These are phyloP conservation scores for Tuber magnatum DNA, from an alignment of 495 filamentous ascomycete genomes.

Conservation along the genomic window DNA sequence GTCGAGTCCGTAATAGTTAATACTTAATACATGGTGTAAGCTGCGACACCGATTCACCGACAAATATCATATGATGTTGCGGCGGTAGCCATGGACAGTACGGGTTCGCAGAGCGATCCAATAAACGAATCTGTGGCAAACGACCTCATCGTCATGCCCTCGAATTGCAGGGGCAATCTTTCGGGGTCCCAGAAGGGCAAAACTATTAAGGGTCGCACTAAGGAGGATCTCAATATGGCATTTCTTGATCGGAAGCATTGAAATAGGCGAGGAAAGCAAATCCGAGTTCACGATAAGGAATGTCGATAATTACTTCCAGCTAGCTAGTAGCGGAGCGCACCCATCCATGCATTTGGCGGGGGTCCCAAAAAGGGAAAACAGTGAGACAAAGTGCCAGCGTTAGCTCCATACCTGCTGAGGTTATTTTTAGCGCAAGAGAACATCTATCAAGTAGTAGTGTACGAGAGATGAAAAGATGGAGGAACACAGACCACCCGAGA, in stretches of 20 bases:
- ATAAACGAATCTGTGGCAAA: slow-evolving; percentile 41
- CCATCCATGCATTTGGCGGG: slow-evolving; percentile 47
- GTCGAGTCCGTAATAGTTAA: slow-evolving; percentile 19
- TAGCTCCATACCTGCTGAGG: slow-evolving; percentile 48
- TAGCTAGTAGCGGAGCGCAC: slow-evolving; percentile 47
- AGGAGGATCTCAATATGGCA: slow-evolving; percentile 51
- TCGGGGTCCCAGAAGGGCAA: slow-evolving; percentile 52
- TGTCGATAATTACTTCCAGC: slow-evolving; percentile 40
- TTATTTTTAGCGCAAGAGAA: slow-evolving; percentile 44
- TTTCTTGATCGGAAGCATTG: slow-evolving; percentile 59
- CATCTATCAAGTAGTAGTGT: slow-evolving; percentile 1
- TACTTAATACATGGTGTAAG: background rate
- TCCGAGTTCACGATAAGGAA: slow-evolving; percentile 42
- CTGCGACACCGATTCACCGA: background rate
- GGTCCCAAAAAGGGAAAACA: slow-evolving; percentile 47
- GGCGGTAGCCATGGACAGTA: no score
- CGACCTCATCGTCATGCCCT: slow-evolving; percentile 47
- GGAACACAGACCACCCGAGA: no score
- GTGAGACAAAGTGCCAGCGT: slow-evolving; percentile 49
- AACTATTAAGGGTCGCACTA: slow-evolving; percentile 44
- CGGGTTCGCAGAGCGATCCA: no score
- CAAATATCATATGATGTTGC: no score
- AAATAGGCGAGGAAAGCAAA: slow-evolving; percentile 57
- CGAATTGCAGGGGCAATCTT: slow-evolving; percentile 50
- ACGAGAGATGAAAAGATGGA: background rate